Base-by-base conservation (phyloP, 2,329 filamentous ascomycete genomes). In the Zalaria obscura region DNA sequence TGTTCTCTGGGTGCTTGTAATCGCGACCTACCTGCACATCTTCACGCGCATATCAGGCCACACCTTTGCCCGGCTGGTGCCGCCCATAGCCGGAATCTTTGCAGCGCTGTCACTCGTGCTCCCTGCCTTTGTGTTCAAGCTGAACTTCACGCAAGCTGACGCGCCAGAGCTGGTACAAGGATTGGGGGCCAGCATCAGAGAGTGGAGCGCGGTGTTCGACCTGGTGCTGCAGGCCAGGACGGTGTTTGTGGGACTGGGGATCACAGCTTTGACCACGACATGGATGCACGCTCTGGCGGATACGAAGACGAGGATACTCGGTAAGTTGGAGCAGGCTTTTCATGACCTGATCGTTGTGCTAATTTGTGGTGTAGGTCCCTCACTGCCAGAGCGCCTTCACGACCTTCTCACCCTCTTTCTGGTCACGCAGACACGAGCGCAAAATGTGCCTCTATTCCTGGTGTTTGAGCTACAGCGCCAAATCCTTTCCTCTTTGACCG, bases 111-210 rank as follows among this genome's bases (percentile, higher is more conserved):
- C 61, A 5, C 49, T 78, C 3, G 63, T 69, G 3, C 56, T 66
- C 6, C 66, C 72, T 10, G 82, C 84, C 0, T 72, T 91, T 25
- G 69, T 79, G 3, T 98, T 96, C 69, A 98, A 98, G 62, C 65
- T 95, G 25, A 80, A 80, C 2, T 96, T 95, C 56, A 91, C 87
- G 0, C 74, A 77, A 37, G 79, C 86, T 41, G 91, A 96, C 59
- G 83, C 88, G 0, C 88, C 89, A 0, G 91, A 96, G 58, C 55
- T 46, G 28, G 60, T 78, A 11, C 57, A 70, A 25, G 64, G 61
- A 38, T 66, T 77, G 9, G 72, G 56, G 11, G 47, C 44, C 9
- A 42, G 46, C 29, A 43, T 60, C n/a, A 47, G 55, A 40, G 42
- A 47, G 2, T 49, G 45, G 43, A 58, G 51, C 3, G 47, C 42